These are phyloP conservation scores for Flagelloscypha sp. DNA, from an alignment of 768 basidiomycete species.

Conservation along the genomic window DNA sequence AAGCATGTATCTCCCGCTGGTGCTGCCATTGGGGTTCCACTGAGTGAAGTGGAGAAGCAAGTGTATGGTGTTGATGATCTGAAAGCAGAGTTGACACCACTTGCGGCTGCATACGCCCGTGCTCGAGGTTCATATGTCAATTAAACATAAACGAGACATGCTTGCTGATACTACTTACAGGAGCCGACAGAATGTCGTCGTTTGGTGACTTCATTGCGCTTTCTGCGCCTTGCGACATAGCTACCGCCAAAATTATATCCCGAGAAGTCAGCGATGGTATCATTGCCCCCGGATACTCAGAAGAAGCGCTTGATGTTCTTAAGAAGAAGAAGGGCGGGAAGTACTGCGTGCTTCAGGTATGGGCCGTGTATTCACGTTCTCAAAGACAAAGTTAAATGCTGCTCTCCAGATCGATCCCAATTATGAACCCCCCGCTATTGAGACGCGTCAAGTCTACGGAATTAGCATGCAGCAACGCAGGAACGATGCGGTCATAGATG, in stretches of 20 bases:
- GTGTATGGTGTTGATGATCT: constrained; percentile 96
- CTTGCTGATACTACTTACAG: constrained; percentile 26
- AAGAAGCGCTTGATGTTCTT: constrained; percentile 83
- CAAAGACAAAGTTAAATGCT: background rate
- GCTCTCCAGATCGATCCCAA: constrained; percentile 71
- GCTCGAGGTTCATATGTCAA: constrained; percentile 61
- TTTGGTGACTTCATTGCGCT: constrained; percentile 99
- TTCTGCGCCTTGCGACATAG: constrained; percentile 85
- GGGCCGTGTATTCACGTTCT: constrained; percentile 5
- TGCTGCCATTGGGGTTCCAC: constrained; percentile 81
- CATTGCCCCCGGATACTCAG: constrained; percentile 88
- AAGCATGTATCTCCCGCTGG: constrained; percentile 99
- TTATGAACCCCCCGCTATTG: constrained; percentile 70
- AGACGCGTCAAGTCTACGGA: constrained; percentile 95
- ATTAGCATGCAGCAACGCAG: constrained; percentile 82
- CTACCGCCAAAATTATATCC: constrained; percentile 95
- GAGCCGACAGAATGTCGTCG: constrained; percentile 98
- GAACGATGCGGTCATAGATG: constrained; percentile 84
- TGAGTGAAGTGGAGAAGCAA: constrained; percentile 79
- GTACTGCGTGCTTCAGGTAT: constrained; percentile 92
- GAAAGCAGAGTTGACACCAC: constrained; percentile 78
- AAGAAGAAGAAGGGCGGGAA: constrained; percentile 97
- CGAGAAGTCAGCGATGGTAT: constrained; percentile 98
- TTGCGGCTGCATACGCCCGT: constrained; percentile 91
- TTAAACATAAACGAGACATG: background rate